Evolutionary conservation across 2,329 filamentous ascomycete genomes (phyloP).

Genomic region (Aureobasidium sp.): DNA sequence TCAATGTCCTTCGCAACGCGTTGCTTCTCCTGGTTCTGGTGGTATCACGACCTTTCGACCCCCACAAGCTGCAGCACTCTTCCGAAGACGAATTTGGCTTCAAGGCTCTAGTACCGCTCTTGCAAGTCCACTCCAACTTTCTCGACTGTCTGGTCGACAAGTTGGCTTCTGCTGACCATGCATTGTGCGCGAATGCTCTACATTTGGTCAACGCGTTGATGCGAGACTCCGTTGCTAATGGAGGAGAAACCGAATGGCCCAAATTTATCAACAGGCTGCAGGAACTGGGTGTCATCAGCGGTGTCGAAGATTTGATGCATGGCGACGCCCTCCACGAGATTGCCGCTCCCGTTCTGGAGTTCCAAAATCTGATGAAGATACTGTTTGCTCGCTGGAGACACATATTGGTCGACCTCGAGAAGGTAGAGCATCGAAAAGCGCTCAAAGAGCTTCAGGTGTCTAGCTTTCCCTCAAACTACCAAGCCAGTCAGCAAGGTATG

Average conservation of each 20-base stretch:
- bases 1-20: conserved; percentile 93
- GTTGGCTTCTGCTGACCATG: conserved; percentile 88
- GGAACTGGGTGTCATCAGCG: conserved; percentile 85
- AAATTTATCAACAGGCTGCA: conserved; percentile 91
- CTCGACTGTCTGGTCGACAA: conserved; percentile 89
- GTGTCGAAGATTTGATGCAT: conserved; percentile 87
- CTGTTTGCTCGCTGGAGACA: conserved; percentile 70
- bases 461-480: conserved; percentile 4
- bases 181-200: conserved; percentile 87
- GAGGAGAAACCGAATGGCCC: conserved; percentile 78
- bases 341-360: conserved; percentile 83
- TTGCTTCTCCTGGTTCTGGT: conserved; percentile 95
- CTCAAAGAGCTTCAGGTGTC: conserved; percentile 62
- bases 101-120: conserved; percentile 81
- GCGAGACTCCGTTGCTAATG: conserved; percentile 77
- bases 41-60: conserved; percentile 65
- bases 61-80: conserved; percentile 21
- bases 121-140: conserved; percentile 87
- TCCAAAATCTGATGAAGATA: conserved; percentile 84
- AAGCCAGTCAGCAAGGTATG: conserved; percentile 20
- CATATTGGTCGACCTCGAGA: conserved; percentile 75
- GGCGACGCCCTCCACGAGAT: conserved; percentile 86
- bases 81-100: conserved; percentile 73
- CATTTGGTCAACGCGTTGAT: conserved; percentile 95
- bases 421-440: conserved; percentile 78